Conservation (phyloP, 139 green algal genomes). For the Monoraphidium neglectum region DNA sequence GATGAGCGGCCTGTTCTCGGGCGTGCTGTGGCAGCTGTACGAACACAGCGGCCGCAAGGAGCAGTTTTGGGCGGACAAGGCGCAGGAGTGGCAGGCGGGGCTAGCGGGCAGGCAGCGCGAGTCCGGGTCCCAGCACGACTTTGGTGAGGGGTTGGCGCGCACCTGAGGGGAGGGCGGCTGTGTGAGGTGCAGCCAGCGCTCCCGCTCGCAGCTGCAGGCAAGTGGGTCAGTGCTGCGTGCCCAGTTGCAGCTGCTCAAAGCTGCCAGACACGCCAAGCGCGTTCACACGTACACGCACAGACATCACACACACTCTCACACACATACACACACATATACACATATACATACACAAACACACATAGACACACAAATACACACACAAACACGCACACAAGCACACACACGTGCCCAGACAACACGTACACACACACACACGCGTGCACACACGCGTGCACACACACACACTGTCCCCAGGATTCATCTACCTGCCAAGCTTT, state of each 20-base stretch:
- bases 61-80: conserved; percentile 12
- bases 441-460: no score
- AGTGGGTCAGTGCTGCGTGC: no score
- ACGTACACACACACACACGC: no score
- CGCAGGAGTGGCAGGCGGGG: conserved; percentile 1
- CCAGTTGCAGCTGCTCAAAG: no score
- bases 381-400: no score
- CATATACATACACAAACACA: no score
- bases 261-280: no score
- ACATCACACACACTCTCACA: no score
- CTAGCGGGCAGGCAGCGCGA: conserved; percentile 1
- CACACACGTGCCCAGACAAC: no score
- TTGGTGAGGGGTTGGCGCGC: background rate
- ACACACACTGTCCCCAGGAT: background rate
- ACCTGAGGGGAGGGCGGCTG: background rate
- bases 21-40: conserved; percentile 28
- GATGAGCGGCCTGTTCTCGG: conserved; percentile 5
- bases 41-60: background rate
- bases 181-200: background rate
- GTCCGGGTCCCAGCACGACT: background rate
- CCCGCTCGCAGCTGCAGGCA: background rate
- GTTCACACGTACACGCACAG: no score
- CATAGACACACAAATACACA: no score
- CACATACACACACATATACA: no score
- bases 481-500: conserved; percentile 17